phyloP scores from a whole-genome alignment of 768 basidiomycete species.

The Neoboletus magnificus region DNA sequence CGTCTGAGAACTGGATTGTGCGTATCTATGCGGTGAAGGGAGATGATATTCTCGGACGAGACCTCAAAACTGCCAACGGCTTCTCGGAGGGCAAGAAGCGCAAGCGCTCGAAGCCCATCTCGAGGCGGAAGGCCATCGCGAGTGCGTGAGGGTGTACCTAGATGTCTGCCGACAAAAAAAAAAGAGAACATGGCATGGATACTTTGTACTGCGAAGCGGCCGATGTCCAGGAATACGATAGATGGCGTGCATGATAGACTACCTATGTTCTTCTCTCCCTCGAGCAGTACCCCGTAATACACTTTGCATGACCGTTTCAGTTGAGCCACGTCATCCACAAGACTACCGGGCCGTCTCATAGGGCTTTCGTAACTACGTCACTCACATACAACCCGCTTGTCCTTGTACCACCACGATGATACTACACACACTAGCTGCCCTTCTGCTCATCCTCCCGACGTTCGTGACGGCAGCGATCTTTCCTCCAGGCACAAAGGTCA shows the following conservation, averaged over 20 bases:
- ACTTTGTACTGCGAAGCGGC: not conserved
- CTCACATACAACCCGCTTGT: not conserved
- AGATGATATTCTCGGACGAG: constrained; percentile 87
- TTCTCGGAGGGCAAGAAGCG: constrained; percentile 88
- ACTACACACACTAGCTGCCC: constrained; percentile 12
- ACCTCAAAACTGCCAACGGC: constrained; percentile 81
- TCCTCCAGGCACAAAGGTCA: constrained; percentile 56
- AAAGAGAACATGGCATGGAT: not conserved
- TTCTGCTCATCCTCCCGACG: constrained; percentile 30
- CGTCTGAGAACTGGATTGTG: constrained; percentile 99
- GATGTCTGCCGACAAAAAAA: not conserved
- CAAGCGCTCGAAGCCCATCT: constrained; percentile 70
- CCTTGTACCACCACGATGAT: constrained; percentile 22
- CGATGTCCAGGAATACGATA: not conserved
- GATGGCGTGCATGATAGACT: constrained; percentile 1
- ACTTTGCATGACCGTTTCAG: constrained; percentile 1
- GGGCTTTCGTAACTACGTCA: not conserved
- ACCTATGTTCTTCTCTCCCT: not conserved
- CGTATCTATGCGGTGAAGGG: constrained; percentile 95
- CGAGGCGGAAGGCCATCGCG: constrained; percentile 50
- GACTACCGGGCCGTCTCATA: not conserved
- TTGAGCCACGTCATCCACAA: constrained; percentile 14
- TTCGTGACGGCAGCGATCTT: constrained; percentile 46
- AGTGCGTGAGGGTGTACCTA: constrained; percentile 9
- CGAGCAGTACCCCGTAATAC: too few relatives aligned